Conservation (phyloP, 148 eudicot genomes). For the Chenopodium berlandieri region DNA sequence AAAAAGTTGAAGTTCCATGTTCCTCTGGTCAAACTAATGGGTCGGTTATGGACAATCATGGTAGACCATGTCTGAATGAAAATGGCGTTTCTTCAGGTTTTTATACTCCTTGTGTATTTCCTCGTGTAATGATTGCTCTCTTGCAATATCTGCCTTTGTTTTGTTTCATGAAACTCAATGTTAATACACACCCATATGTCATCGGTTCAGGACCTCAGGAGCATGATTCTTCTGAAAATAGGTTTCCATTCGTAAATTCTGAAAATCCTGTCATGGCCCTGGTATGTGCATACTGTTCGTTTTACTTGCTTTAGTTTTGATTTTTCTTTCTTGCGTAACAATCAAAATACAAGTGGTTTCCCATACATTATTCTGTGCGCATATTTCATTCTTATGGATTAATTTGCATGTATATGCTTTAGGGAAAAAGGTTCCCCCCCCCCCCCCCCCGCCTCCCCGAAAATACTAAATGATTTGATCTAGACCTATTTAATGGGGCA, state of each 20-base stretch:
- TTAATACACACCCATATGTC: slow-evolving; percentile 16
- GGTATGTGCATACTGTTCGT: slow-evolving; percentile 45
- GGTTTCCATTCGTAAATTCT: slow-evolving; percentile 72
- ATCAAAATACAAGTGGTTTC: neutral
- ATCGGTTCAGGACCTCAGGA: slow-evolving; percentile 43
- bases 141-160: slow-evolving; percentile 11
- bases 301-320: slow-evolving; percentile 6
- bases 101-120: slow-evolving; percentile 3
- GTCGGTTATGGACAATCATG: slow-evolving; percentile 32
- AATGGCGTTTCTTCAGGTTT: slow-evolving; percentile 65
- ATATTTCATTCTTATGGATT: neutral
- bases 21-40: slow-evolving; percentile 37
- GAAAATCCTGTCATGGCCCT: slow-evolving; percentile 87
- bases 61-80: slow-evolving; percentile 35
- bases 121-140: slow-evolving; percentile 3
- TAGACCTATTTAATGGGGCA: too few species aligned
- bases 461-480: too few species aligned
- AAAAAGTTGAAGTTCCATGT: slow-evolving; percentile 51
- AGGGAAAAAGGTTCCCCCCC: neutral
- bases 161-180: slow-evolving; percentile 7
- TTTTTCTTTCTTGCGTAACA: neutral
- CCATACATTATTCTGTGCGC: neutral
- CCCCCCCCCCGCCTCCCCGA: too few species aligned
- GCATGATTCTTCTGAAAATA: slow-evolving; percentile 46
- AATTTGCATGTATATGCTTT: neutral